Evolutionary conservation across 176 grass and related monocot genomes (phyloP).

Genomic region (Saccharum spontaneum): DNA sequence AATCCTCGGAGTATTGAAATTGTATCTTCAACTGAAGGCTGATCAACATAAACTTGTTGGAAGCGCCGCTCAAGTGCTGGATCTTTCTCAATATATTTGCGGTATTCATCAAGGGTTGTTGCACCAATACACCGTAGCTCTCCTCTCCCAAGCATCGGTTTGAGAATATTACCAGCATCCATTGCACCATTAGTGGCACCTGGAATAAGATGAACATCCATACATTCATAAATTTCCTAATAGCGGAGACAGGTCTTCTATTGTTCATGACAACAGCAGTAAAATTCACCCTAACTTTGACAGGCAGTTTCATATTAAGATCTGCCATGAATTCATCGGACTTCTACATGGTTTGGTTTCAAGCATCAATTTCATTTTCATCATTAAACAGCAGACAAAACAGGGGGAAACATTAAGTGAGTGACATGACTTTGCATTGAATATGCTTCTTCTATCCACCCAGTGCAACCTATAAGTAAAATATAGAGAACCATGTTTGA

Average conservation of each 20-base stretch:
- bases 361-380: not conserved
- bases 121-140: slow-evolving; percentile 95
- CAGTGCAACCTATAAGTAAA: not conserved
- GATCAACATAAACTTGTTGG: slow-evolving; percentile 98
- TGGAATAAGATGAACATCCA: slow-evolving; percentile 37
- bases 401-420: not conserved
- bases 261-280: not conserved
- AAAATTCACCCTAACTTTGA: not conserved
- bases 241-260: not conserved
- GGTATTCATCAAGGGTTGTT: slow-evolving; percentile 96
- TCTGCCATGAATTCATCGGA: not conserved
- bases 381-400: not conserved
- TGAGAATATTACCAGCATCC: slow-evolving; percentile 97
- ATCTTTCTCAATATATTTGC: slow-evolving; percentile 99
- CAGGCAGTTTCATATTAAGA: slow-evolving; percentile 6
- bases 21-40: slow-evolving; percentile 94
- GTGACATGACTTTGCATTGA: not conserved
- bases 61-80: slow-evolving; percentile 96
- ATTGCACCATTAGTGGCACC: slow-evolving; percentile 97
- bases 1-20: slow-evolving; percentile 93
- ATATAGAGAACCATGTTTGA: not conserved
- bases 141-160: slow-evolving; percentile 98
- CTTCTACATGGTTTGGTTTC: not conserved
- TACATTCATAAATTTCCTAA: slow-evolving; percentile 13
- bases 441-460: not conserved